Evolutionary conservation across 768 basidiomycete genomes (phyloP), one percentile per base, ranked within the genome.

Genomic region (Exidia glandulosa): DNA sequence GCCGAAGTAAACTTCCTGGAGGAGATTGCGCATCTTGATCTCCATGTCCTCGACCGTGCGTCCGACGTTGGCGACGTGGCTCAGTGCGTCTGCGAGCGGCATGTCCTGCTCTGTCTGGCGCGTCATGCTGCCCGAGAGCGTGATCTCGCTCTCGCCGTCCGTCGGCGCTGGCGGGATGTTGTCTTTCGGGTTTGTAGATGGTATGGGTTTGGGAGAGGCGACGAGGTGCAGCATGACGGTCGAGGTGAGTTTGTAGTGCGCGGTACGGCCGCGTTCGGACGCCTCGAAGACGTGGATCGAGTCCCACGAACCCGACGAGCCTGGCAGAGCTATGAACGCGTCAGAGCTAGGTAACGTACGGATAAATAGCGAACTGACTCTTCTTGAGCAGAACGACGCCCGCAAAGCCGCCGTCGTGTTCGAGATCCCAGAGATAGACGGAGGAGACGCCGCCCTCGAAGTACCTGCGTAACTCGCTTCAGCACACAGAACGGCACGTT

Each of bases 31-130:
- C 92, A 98, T 94, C 77, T 98, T 98, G 71, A 94, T 92, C 74
- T 99, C 96, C 91, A 95, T 94, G 64, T 98, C 96, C 72, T 99
- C 96, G 63, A 99, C 86, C 86, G 97, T 88, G 64, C 81, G 82
- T 3, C 96, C 96, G n/a, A 87, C 86, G 72, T 98, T 98, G 47
- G 84, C 81, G 61, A 99, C 88, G 73, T 99, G 96, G 45, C 90
- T 87, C 25, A 86, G 81, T 45, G 80, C 70, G 65, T 90, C 89
- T 34, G 88, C 85, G 57, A 96, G 68, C 29, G 91, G 83, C 73
- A 81, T 87, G 70, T 95, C 94, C 71, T 89, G 86, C 70, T 95
- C 94, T 32, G 82, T 82, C 92, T 97, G 94, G 68, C 96, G 80
- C 57, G 95, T 98, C 93, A 98, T 92, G 70, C 91, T 96, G 41